Conservation (phyloP, 805 yeast species). For the Zygosaccharomyces bailii region DNA sequence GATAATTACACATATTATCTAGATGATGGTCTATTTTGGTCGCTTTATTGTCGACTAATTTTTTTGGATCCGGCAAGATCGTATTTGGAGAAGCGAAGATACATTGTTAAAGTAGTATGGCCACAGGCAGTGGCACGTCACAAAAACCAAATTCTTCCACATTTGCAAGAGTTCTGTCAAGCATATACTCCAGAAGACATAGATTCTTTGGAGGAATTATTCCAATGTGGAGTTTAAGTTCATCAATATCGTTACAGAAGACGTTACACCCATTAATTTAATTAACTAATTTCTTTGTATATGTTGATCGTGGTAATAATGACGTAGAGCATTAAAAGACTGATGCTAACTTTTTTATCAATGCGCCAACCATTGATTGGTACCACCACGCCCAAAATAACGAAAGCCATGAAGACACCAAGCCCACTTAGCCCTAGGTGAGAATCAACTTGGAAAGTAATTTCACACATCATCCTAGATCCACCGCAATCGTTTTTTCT, state of each 20-base stretch:
- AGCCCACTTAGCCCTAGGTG: conserved; percentile 40
- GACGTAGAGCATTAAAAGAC: conserved; percentile 23
- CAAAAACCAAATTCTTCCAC: conserved; percentile 5
- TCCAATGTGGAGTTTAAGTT: conserved; percentile 3
- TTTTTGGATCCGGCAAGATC: conserved; percentile 27
- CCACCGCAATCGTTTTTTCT: conserved; percentile 3
- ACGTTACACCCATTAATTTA: neutral
- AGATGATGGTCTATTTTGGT: conserved; percentile 29
- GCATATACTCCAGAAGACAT: conserved; percentile 32
- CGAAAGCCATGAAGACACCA: conserved; percentile 41
- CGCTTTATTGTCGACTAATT: conserved; percentile 26
- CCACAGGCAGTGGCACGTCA: conserved; percentile 19
- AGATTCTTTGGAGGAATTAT: conserved; percentile 19
- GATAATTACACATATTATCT: conserved; percentile 21
- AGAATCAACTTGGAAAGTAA: conserved; percentile 40
- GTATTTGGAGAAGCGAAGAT: conserved; percentile 26
- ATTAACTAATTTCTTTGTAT: conserved; percentile 16
- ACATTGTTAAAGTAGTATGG: conserved; percentile 24
- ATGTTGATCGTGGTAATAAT: conserved; percentile 22
- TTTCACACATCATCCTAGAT: conserved; percentile 14
- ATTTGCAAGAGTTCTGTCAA: conserved; percentile 21
- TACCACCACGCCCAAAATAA: conserved; percentile 39
- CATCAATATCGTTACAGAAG: conserved; percentile 1
- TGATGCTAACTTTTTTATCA: conserved; percentile 41
- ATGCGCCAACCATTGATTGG: conserved; percentile 48